Conservation (phyloP, 2,329 filamentous ascomycete species). For the Sphaerulina musiva region DNA sequence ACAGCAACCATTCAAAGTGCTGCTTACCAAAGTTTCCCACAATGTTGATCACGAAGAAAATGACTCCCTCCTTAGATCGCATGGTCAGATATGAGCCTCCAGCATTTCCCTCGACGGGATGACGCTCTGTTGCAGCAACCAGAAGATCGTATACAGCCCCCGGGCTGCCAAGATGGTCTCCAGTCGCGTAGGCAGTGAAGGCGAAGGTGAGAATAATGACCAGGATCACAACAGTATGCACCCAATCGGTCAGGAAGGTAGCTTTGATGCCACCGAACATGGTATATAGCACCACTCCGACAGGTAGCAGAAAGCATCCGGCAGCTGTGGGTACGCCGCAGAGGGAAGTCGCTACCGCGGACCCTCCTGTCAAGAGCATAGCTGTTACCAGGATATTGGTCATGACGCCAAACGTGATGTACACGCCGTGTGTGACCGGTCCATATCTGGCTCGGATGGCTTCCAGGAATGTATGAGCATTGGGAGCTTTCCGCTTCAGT, state of each 20-base stretch:
- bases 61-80: slow-evolving; percentile 69
- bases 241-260: slow-evolving; percentile 77
- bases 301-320: slow-evolving; percentile 74
- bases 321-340: slow-evolving; percentile 72
- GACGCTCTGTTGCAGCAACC: slow-evolving; percentile 57
- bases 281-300: slow-evolving; percentile 72
- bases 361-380: slow-evolving; percentile 71
- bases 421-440: slow-evolving; percentile 63
- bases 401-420: slow-evolving; percentile 72
- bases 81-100: slow-evolving; percentile 82
- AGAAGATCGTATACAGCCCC: slow-evolving; percentile 71
- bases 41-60: slow-evolving; percentile 62
- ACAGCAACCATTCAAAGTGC: not conserved
- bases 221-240: slow-evolving; percentile 78
- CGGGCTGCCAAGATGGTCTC: slow-evolving; percentile 65
- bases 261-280: slow-evolving; percentile 72
- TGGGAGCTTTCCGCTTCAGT: slow-evolving; percentile 77
- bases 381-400: slow-evolving; percentile 76
- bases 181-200: slow-evolving; percentile 73
- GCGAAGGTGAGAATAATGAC: slow-evolving; percentile 82
- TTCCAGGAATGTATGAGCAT: slow-evolving; percentile 72
- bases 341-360: slow-evolving; percentile 63
- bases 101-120: slow-evolving; percentile 74
- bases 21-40: slow-evolving; percentile 62
- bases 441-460: slow-evolving; percentile 78